Base-by-base conservation (phyloP, 2,329 filamentous ascomycete genomes). In the Aspergillus piperis region DNA sequence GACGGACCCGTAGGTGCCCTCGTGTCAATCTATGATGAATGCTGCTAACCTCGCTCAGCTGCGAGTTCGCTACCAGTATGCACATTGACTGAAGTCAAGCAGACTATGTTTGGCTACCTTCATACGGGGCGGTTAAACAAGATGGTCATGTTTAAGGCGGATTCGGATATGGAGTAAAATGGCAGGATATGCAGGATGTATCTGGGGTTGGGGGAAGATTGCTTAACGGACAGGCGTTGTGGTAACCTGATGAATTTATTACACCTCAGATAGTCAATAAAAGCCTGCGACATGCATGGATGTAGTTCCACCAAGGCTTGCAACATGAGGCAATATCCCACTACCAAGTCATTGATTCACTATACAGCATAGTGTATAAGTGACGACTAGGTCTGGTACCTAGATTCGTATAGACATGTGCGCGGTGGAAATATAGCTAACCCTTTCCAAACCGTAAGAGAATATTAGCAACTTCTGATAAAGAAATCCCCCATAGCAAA, bases 1-100 rank as follows among this genome's bases (percentile, higher is more conserved):
- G 2, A 58, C 71, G 30, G 82, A 84, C 64, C 81, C 81, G 71
- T 73, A 60, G 67, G 71, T 69, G 8, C 42, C 42, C 11, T 21
- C 36, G n/a, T 2, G 21, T 17, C 32, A 23, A 21, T 52, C 8
- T 17, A 49, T n/a, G 15, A 39, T 25, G 21, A 8, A 23, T 11
- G n/a, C 47, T 48, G 47, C 49, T 63, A 42, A 60, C 50, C 42
- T 42, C 8, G 47, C 36, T 59, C 42, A 69, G 68, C 27, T 71
- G 68, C 59, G 69, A 69, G 59, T 41, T 63, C 32, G 64, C 65
- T 47, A 67, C 59, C 17, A 62, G 63, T 48, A 62, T 63, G 39
- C 68, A 70, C 44, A 41, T 51, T 5, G 57, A 65, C 51, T 67
- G 41, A 58, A 13, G 19, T 11, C 7, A 21, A 21, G 17, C 17